A percentile compares a stretch with the other conserved stretches of the same genome.
phyloP scores from a whole-genome alignment of 495 filamentous ascomycete genomes.

The Xanthoparmelia taractica region DNA sequence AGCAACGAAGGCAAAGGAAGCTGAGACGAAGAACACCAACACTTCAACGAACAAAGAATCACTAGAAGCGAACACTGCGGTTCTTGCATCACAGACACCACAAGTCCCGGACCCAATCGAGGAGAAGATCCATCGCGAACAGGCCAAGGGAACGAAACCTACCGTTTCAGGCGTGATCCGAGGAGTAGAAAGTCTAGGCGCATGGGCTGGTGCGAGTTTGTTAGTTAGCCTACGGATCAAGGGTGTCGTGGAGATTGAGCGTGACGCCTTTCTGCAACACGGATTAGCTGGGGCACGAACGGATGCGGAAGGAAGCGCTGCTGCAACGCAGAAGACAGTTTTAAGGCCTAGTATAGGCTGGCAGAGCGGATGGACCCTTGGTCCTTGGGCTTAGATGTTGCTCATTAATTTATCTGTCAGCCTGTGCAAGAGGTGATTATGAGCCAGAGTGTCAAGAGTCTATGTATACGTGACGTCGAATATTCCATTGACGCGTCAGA shows the following conservation, averaged over 20 bases:
- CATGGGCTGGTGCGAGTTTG: conserved; percentile 85
- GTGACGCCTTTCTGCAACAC: conserved; percentile 73
- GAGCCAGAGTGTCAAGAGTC: no score
- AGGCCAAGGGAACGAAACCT: conserved; percentile 40
- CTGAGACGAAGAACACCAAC: background rate
- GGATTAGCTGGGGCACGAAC: conserved; percentile 64
- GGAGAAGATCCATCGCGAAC: conserved; percentile 48
- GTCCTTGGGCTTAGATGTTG: conserved; percentile 56
- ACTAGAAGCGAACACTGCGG: conserved; percentile 17
- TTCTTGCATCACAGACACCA: conserved; percentile 38
- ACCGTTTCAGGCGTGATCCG: conserved; percentile 54
- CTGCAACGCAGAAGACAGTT: conserved; percentile 50
- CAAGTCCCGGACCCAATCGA: conserved; percentile 57
- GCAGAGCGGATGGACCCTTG: conserved; percentile 68
- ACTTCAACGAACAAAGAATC: conserved; percentile 16
- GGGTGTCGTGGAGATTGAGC: conserved; percentile 74
- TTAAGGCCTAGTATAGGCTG: conserved; percentile 34
- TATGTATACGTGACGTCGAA: no score
- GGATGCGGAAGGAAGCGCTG: conserved; percentile 48
- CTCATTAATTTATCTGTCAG: background rate
- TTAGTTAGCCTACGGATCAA: conserved; percentile 68
- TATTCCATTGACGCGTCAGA: no score
- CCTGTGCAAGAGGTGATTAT: no score
- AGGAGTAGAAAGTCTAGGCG: conserved; percentile 72
- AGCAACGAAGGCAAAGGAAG: background rate